These are phyloP conservation scores for Aspergillus alliaceus DNA, from an alignment of 2,329 filamentous ascomycete species.

Conservation along the genomic window DNA sequence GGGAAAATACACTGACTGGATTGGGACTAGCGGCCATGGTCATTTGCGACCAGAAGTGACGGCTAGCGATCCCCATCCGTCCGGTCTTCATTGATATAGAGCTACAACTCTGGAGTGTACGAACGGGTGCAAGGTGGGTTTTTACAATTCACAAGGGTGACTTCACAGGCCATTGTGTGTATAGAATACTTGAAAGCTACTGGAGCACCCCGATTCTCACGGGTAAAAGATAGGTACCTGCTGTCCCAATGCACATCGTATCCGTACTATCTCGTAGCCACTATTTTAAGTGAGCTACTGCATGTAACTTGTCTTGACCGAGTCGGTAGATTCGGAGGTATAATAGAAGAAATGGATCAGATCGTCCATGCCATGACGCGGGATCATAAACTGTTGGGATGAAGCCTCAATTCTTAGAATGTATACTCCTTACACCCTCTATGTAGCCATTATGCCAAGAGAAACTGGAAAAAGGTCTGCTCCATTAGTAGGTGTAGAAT, in stretches of 20 bases:
- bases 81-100: background rate
- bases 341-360: background rate
- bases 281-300: background rate
- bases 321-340: background rate
- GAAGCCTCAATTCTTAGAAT: background rate
- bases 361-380: background rate
- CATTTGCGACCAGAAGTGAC: background rate
- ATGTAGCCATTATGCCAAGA: background rate
- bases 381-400: background rate
- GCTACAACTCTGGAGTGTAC: background rate
- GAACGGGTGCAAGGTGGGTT: background rate
- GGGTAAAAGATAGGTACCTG: background rate
- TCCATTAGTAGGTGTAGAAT: too few relatives aligned
- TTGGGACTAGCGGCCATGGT: constrained; percentile 22
- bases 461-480: too few relatives aligned
- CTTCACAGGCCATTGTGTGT: background rate
- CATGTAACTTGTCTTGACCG: background rate
- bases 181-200: background rate
- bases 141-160: background rate
- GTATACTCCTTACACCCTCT: background rate
- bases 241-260: too few relatives aligned
- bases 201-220: background rate
- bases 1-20: constrained; percentile 15
- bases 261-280: too few relatives aligned
- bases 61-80: background rate